Evolutionary conservation across 2,329 filamentous ascomycete species (phyloP).

Genomic region (Fusarium sp.): DNA sequence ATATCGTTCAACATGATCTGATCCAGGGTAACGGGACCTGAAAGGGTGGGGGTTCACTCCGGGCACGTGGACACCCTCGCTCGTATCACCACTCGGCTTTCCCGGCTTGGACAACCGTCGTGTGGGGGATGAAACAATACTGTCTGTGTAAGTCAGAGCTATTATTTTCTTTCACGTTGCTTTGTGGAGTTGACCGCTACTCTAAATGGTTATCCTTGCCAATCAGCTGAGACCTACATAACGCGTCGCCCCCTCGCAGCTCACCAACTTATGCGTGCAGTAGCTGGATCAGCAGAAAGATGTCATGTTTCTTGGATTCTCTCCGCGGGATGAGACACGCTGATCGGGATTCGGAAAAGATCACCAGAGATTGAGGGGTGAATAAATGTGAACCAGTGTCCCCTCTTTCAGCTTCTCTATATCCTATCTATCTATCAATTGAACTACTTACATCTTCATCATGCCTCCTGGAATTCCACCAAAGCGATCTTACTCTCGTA

Average conservation of each 20-base stretch:
- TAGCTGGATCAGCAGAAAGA: slow-evolving; percentile 4
- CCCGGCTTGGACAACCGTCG: slow-evolving; percentile 11
- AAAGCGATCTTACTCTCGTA: slow-evolving; percentile 73
- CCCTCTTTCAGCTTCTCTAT: not conserved
- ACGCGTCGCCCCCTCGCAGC: slow-evolving; percentile 1
- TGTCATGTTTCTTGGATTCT: not conserved
- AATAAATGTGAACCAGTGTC: slow-evolving; percentile 5
- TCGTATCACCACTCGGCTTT: slow-evolving; percentile 19
- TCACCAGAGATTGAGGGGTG: slow-evolving; percentile 4
- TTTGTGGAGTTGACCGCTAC: not conserved
- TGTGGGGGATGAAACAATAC: slow-evolving; percentile 21
- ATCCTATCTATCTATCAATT: not conserved
- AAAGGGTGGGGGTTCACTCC: slow-evolving; percentile 17
- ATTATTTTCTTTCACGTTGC: not conserved
- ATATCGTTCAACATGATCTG: slow-evolving; percentile 19
- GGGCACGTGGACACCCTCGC: slow-evolving; percentile 11
- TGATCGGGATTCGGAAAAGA: not conserved
- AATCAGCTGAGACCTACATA: slow-evolving; percentile 11
- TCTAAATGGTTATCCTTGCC: not conserved
- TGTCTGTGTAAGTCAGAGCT: rapidly evolving
- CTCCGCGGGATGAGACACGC: not conserved
- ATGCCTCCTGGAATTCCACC: slow-evolving; percentile 36
- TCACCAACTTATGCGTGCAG: not conserved
- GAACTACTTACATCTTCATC: not conserved
- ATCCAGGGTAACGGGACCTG: slow-evolving; percentile 8